Conservation (phyloP, 257 asterid species). For the Petunia secreta region DNA sequence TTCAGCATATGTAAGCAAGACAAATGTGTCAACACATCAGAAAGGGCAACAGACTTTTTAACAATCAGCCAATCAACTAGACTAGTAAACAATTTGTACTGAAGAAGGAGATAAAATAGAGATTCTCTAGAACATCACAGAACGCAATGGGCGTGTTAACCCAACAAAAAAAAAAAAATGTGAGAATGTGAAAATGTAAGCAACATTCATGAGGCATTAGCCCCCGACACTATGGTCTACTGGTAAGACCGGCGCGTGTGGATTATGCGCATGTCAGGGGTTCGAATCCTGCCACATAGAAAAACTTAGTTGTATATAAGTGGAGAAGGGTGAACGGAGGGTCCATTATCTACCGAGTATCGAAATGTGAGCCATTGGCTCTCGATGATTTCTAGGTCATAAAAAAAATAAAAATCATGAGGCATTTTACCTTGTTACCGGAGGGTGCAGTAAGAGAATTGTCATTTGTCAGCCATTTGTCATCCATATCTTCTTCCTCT, state of each 20-base stretch:
- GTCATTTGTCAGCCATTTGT: conserved; percentile 36
- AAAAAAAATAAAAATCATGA: background rate
- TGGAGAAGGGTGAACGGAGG: background rate
- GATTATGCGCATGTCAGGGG: no score
- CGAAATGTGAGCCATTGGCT: no score
- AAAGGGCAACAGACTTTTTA: background rate
- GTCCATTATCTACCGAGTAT: no score
- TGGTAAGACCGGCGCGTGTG: no score
- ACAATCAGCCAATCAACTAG: background rate
- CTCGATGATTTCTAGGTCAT: background rate
- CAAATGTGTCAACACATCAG: background rate
- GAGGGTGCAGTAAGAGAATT: conserved; percentile 40
- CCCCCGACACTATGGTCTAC: no score
- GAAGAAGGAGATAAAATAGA: background rate
- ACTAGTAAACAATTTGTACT: background rate
- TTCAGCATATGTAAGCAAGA: background rate
- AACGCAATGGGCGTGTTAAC: background rate
- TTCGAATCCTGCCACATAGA: background rate
- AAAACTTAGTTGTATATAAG: background rate
- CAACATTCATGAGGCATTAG: background rate
- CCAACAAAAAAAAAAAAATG: background rate
- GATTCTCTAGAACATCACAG: background rate
- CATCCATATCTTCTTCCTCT: conserved; percentile 63
- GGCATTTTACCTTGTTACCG: conserved; percentile 49
- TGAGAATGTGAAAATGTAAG: background rate